Evolutionary conservation across 352 stramenopile species (phyloP).

Genomic region (Phytophthora citricola): DNA sequence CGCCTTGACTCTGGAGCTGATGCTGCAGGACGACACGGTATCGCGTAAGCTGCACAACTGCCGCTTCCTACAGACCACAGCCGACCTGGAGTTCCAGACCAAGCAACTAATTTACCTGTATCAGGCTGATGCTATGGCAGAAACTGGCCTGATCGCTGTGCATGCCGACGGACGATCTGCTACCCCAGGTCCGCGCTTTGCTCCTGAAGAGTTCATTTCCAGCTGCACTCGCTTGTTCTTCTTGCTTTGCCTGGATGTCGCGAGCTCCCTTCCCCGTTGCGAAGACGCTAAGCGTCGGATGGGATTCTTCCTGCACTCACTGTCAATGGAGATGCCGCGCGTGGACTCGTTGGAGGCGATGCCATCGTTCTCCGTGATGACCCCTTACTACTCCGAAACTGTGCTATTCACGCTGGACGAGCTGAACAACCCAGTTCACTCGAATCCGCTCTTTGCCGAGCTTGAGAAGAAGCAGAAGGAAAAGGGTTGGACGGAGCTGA

Average conservation of each 20-base stretch:
- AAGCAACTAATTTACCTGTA: conserved; percentile 75
- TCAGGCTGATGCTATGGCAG: conserved; percentile 63
- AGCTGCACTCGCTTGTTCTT: conserved; percentile 86
- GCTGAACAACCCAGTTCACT: conserved; percentile 82
- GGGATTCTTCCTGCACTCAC: conserved; percentile 87
- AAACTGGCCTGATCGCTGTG: conserved; percentile 60
- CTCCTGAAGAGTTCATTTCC: conserved; percentile 71
- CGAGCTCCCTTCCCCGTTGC: conserved; percentile 77
- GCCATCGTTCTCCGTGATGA: conserved; percentile 91
- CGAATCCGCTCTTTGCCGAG: conserved; percentile 81
- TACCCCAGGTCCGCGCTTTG: conserved; percentile 49
- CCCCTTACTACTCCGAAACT: conserved; percentile 89
- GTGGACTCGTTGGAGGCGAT: conserved; percentile 81
- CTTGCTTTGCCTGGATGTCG: conserved; percentile 73
- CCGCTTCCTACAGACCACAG: conserved; percentile 64
- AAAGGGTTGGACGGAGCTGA: conserved; percentile 80
- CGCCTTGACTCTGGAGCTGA: conserved; percentile 57
- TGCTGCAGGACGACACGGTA: conserved; percentile 60
- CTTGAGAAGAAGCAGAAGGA: conserved; percentile 78
- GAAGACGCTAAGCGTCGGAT: conserved; percentile 87
- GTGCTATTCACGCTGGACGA: conserved; percentile 90
- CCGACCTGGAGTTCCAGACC: conserved; percentile 73
- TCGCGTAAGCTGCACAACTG: conserved; percentile 61
- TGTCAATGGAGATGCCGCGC: conserved; percentile 85
- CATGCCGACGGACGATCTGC: conserved; percentile 40